Evolutionary conservation across 192 early-diverging fungal genomes (phyloP).

Genomic region (Backusella parvicylindrica): DNA sequence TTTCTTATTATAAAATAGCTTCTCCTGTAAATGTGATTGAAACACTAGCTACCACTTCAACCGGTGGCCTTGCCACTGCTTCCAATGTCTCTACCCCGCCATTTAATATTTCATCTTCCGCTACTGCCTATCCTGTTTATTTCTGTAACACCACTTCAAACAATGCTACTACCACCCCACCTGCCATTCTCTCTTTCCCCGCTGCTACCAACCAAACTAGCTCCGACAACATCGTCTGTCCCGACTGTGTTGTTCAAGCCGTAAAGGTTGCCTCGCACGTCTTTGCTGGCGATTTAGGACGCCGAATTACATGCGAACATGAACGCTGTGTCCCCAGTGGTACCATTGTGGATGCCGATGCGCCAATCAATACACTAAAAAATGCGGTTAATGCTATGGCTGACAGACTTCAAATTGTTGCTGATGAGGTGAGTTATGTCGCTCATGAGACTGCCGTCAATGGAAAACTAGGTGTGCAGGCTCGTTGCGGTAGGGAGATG

Average conservation of each 20-base stretch:
- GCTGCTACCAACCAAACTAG: slow-evolving; percentile 18
- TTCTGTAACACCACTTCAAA: slow-evolving; percentile 3
- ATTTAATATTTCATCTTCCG: slow-evolving; percentile 22
- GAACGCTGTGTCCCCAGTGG: slow-evolving; percentile 23
- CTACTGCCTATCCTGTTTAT: slow-evolving; percentile 21
- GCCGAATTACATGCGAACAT: slow-evolving; percentile 42
- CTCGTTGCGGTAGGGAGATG: slow-evolving; percentile 38
- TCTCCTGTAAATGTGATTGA: too few relatives aligned
- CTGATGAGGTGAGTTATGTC: slow-evolving; percentile 61
- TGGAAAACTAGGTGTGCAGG: slow-evolving; percentile 70
- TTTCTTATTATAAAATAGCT: neutral
- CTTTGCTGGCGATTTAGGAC: slow-evolving; percentile 39
- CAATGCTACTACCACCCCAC: neutral
- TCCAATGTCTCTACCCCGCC: slow-evolving; percentile 11
- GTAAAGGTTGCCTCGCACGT: slow-evolving; percentile 43
- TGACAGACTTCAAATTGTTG: slow-evolving; percentile 52
- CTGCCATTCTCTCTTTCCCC: slow-evolving; percentile 3
- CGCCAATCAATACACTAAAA: slow-evolving; percentile 43
- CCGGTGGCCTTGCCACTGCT: too few relatives aligned
- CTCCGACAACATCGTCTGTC: slow-evolving; percentile 37
- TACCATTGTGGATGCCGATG: neutral
- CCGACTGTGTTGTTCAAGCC: slow-evolving; percentile 43
- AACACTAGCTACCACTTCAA: too few relatives aligned
- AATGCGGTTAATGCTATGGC: slow-evolving; percentile 58
- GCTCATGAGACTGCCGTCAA: slow-evolving; percentile 67